Conservation (phyloP, 2,329 filamentous ascomycete genomes). For the Chaetomium strumarium region DNA sequence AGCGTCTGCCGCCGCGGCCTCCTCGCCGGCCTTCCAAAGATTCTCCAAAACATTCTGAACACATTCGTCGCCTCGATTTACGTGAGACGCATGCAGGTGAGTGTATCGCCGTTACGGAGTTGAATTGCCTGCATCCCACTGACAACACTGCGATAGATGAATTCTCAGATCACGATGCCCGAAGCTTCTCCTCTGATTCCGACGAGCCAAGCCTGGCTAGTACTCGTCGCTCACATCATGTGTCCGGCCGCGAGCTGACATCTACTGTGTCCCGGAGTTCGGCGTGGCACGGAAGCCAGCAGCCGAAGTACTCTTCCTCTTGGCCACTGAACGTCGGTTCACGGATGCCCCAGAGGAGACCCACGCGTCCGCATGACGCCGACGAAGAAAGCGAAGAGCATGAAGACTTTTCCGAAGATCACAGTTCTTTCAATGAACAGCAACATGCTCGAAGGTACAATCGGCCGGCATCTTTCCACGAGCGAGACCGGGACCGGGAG, state of each 20-base stretch:
- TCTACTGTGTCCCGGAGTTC: slow-evolving; percentile 12
- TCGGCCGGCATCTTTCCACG: neutral
- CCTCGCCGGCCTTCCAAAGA: slow-evolving; percentile 7
- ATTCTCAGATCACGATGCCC: neutral
- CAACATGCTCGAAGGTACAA: neutral
- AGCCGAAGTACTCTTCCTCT: slow-evolving; percentile 20
- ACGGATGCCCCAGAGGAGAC: slow-evolving; percentile 1
- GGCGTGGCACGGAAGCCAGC: slow-evolving; percentile 6
- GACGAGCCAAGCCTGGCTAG: neutral
- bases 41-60: slow-evolving; percentile 3
- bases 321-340: slow-evolving; percentile 17
- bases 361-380: neutral
- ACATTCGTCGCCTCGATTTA: neutral
- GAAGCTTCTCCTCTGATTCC: neutral
- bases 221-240: neutral
- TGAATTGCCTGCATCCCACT: neutral
- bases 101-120: neutral
- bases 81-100: slow-evolving; percentile 3
- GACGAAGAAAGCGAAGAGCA: slow-evolving; percentile 18
- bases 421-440: neutral
- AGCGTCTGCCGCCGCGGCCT: slow-evolving; percentile 8
- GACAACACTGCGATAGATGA: slow-evolving; percentile 5
- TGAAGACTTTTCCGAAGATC: neutral
- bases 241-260: neutral
- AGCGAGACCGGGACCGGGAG: neutral